Conservation (phyloP, 1,284 basidiomycete species). For the Trametes polyzona region DNA sequence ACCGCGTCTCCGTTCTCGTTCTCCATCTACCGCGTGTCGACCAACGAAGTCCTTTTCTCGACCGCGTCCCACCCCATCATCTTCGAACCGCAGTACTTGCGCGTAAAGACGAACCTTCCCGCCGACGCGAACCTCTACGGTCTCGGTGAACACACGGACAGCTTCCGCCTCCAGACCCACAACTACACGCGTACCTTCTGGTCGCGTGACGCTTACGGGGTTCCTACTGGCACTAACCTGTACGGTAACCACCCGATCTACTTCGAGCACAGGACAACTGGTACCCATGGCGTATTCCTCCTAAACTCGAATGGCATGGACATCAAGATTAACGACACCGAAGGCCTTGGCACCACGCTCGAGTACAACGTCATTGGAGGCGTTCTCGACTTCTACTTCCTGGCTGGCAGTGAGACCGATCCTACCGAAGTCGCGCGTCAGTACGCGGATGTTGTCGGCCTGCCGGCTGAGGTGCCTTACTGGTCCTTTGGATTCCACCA, state of each 20-base stretch:
- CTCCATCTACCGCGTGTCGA: constrained; percentile 60
- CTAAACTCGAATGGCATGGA: constrained; percentile 78
- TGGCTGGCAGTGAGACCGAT: constrained; percentile 65
- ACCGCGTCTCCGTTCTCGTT: constrained; percentile 72
- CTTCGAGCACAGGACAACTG: constrained; percentile 64
- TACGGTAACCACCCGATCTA: constrained; percentile 77
- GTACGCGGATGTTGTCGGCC: constrained; percentile 65
- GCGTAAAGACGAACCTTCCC: constrained; percentile 62
- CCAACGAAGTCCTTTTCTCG: constrained; percentile 69
- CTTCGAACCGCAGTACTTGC: constrained; percentile 81
- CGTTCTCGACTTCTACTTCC: constrained; percentile 75
- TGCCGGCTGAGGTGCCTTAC: constrained; percentile 69
- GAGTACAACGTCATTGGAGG: constrained; percentile 78
- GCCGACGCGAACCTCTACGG: constrained; percentile 74
- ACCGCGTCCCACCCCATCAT: constrained; percentile 66
- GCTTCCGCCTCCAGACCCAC: constrained; percentile 63
- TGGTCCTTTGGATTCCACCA: constrained; percentile 76
- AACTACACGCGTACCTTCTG: constrained; percentile 71
- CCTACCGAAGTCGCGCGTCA: constrained; percentile 66
- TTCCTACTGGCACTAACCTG: constrained; percentile 57
- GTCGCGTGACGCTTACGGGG: constrained; percentile 66
- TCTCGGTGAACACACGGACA: constrained; percentile 74
- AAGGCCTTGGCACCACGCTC: constrained; percentile 45
- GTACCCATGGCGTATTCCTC: constrained; percentile 71
- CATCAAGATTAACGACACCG: constrained; percentile 59